Evolutionary conservation across 345 rosid genomes (phyloP), one percentile per base, ranked within the genome.

Genomic region (Acer yangbiense): DNA sequence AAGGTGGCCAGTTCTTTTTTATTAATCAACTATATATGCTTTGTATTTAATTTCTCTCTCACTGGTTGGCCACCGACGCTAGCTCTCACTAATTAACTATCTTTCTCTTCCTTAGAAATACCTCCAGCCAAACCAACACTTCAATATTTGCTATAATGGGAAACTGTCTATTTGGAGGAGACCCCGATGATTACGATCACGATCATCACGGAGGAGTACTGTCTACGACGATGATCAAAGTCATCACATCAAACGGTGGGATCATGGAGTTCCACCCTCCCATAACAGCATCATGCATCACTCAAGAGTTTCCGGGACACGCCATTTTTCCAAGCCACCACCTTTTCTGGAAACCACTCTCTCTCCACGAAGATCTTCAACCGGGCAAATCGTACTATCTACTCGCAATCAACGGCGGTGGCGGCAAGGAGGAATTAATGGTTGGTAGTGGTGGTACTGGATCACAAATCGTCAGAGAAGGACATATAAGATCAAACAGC

Each of bases 121-220:
- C 62, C 10, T 17, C 25, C 25, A 57, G 6, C 62, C 62, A 57
- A 57, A 13, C 17, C 39, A 35, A 35, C 39, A 35, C 39, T 35
- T 35, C 39, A 35, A 35, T 35, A 35, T 35, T 54, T 17, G 20
- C 9, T 25, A 25, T 12, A 46, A 92, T 95, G 98, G 95, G 97
- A 12, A 93, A 93, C 79, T 93, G 98, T 82, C 75, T 95, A 60
- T 85, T 93, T 62, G 97, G 95, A 82, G 97, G 91, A 57, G 87
- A 79, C 21, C 78, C 65, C 16, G 82, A 78, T 23, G 88, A 65
- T 77, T 9, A 9, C 10, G 77, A 60, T 21, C 27, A 60, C 10
- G 11, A 60, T 2, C 23, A 60, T 46, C 50, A 46, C 0, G 50
- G 50, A 46, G n/a, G 58, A 16, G 58, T 54, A 29, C 32, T 29